Base-by-base conservation (phyloP, 2,329 filamentous ascomycete species). In the Colletotrichum lini region DNA sequence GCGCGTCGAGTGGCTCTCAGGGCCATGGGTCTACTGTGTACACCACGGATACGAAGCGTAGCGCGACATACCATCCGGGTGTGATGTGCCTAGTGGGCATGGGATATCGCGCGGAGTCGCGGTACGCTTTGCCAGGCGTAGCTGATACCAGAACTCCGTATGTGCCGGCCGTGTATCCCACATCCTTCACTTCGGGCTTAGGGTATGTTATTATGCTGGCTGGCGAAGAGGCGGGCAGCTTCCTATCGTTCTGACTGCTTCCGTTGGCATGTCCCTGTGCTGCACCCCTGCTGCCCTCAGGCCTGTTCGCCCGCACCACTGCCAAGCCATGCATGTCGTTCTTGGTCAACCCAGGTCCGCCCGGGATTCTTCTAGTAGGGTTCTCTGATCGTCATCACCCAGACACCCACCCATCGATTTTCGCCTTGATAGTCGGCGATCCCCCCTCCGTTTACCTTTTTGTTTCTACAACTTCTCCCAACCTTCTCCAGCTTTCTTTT, bases 51-150 rank as follows among this genome's bases (percentile, higher is more conserved):
- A 38, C 35, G 35, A 38, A 38, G 35, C 54, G 61, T 67, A 70
- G 67, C 63, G 67, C 56, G 30, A 67, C 60, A 47, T 67, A 35
- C 47, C 53, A 50, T 67, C 67, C 64, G 23, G 44, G 56, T 57
- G 23, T 44, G 15, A 49, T 57, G 23, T 44, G 9, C 21, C 26
- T 21, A 21, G 35, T 53, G 35, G 35, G 47, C 54, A 42, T 30
- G 30, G 23, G 21, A 58, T 44, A 21, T 65, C 21, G 23, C 35
- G 35, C 35, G 9, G 35, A 38, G 35, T 38, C 8, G 35, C 40
- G 9, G 40, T 26, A 45, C 10, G 15, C 44, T 54, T 30, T 21
- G 12, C 38, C n/a, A 38, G 60, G 26, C 38, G 49, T 35, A 30
- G 35, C 30, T 63, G 35, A 3, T 18, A 16, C 3, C 13, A 35